Conservation (phyloP, 345 rosid species). For the Eucalyptus curtisii region DNA sequence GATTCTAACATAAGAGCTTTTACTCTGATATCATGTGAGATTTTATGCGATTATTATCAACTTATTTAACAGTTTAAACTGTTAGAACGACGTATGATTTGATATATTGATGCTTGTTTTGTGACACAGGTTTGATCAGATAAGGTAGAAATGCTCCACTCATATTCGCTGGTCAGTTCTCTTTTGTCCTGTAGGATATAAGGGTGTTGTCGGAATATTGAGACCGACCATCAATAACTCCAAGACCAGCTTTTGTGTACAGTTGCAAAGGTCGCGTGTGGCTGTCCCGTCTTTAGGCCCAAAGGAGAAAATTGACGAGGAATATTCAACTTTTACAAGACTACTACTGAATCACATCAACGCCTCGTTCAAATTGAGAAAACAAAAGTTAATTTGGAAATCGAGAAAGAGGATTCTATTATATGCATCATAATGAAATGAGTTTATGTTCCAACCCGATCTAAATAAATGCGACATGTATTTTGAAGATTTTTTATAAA, state of each 20-base stretch:
- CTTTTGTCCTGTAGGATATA: not conserved
- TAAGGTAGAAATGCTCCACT: too few relatives aligned
- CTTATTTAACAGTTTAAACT: fast-evolving
- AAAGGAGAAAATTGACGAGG: too few relatives aligned
- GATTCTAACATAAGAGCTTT: fast-evolving
- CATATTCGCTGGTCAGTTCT: too few relatives aligned
- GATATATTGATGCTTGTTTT: too few relatives aligned
- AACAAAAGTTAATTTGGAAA: too few relatives aligned
- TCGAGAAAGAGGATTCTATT: too few relatives aligned
- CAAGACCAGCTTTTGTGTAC: not conserved
- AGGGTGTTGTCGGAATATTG: not conserved
- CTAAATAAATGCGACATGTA: not conserved
- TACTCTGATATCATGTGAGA: fast-evolving
- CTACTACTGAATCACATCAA: too few relatives aligned
- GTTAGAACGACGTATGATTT: fast-evolving
- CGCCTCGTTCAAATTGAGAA: fast-evolving
- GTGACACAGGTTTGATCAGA: too few relatives aligned
- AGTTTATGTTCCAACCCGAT: not conserved
- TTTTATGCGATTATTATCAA: fast-evolving
- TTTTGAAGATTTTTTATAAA: not conserved
- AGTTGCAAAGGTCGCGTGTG: not conserved
- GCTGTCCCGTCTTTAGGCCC: too few relatives aligned
- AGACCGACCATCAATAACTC: not conserved
- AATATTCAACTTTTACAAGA: too few relatives aligned
- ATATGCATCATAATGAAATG: too few relatives aligned